These are phyloP conservation scores for Bondarzewia mesenterica DNA, from an alignment of 1,284 basidiomycete genomes.

Conservation along the genomic window DNA sequence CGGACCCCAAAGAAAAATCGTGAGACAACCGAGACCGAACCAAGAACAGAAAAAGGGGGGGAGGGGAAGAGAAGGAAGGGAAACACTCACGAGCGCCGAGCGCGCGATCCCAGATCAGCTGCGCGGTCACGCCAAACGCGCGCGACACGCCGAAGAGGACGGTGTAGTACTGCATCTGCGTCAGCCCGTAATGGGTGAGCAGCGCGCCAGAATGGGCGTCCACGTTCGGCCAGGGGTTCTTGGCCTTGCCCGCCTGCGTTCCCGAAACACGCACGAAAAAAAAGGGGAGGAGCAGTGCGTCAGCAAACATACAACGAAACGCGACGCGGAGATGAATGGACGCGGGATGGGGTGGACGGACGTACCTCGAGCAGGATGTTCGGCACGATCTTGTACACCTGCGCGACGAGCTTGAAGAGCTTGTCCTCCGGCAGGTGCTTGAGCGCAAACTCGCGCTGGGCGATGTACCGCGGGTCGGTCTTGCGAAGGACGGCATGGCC, in stretches of 20 bases:
- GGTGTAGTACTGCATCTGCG: conserved; percentile 92
- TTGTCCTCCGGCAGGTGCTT: conserved; percentile 85
- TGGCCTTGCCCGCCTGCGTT: conserved; percentile 89
- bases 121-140: conserved; percentile 84
- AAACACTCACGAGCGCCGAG: conserved; percentile 75
- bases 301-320: not conserved
- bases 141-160: conserved; percentile 96
- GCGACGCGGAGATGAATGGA: conserved; percentile 20
- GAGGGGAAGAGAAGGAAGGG: not conserved
- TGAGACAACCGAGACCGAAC: not conserved
- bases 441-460: conserved; percentile 90
- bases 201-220: conserved; percentile 97
- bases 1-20: not conserved
- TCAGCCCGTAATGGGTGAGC: conserved; percentile 83
- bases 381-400: conserved; percentile 91
- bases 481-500: conserved; percentile 96
- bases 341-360: no score
- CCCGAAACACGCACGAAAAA: no score
- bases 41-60: not conserved
- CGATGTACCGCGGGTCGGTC: conserved; percentile 96
- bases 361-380: conserved; percentile 87
- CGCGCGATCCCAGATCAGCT: conserved; percentile 93
- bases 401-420: conserved; percentile 88
- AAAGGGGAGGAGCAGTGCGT: not conserved
- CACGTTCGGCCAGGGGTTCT: conserved; percentile 93